Conservation (phyloP, 1,284 basidiomycete genomes). For the Papiliotrema laurentii region DNA sequence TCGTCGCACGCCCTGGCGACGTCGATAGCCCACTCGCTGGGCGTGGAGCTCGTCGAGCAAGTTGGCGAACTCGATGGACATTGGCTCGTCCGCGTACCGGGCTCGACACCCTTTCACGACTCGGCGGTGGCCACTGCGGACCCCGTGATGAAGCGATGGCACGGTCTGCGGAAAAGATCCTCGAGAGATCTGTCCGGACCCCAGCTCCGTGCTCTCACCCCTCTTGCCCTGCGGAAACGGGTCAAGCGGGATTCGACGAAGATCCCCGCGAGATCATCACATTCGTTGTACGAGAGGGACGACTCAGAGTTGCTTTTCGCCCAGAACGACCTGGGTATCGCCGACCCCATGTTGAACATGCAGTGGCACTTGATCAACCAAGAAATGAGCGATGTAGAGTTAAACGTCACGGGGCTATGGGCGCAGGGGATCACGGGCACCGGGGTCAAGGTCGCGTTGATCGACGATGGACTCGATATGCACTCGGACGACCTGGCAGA, state of each 20-base stretch:
- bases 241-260: slow-evolving; percentile 14
- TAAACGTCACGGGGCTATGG: slow-evolving; percentile 55
- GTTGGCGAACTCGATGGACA: slow-evolving; percentile 77
- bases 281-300: slow-evolving; percentile 22
- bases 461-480: slow-evolving; percentile 96
- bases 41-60: slow-evolving; percentile 80
- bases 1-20: slow-evolving; percentile 53
- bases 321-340: slow-evolving; percentile 57
- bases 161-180: slow-evolving; percentile 16
- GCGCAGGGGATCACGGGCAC: slow-evolving; percentile 79
- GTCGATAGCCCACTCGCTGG: slow-evolving; percentile 57
- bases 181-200: slow-evolving; percentile 14
- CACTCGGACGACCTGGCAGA: slow-evolving; percentile 77
- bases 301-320: slow-evolving; percentile 54
- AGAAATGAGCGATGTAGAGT: slow-evolving; percentile 48
- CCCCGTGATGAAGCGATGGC: slow-evolving; percentile 27
- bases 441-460: slow-evolving; percentile 80
- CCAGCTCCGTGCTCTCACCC: slow-evolving; percentile 15
- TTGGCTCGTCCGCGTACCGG: slow-evolving; percentile 71
- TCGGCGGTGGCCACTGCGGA: slow-evolving; percentile 44
- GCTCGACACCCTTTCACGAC: slow-evolving; percentile 8
- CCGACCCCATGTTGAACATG: slow-evolving; percentile 78
- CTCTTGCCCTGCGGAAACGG: slow-evolving; percentile 18
- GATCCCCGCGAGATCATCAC: slow-evolving; percentile 44
- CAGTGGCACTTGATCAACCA: slow-evolving; percentile 77